A percentile compares a stretch with the other conserved stretches of the same genome.
phyloP scores from a whole-genome alignment of 345 rosid species.

The Cardamine resedifolia region DNA sequence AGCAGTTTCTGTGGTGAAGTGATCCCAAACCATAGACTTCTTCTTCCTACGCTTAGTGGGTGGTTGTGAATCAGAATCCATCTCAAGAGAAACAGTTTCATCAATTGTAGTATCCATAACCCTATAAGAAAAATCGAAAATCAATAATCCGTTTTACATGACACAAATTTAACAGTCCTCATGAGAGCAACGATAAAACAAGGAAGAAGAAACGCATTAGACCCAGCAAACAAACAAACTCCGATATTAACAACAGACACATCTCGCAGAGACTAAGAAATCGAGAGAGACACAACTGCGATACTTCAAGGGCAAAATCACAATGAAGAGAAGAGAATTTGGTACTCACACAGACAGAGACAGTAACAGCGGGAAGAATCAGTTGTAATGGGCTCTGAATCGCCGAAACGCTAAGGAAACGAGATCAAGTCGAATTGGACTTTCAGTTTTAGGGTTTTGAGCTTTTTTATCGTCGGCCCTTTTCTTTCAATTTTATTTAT shows the following conservation, averaged over 20 bases:
- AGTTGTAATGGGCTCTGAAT: slow-evolving; percentile 29
- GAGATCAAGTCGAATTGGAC: slow-evolving; percentile 26
- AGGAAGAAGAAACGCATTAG: background rate
- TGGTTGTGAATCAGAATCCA: slow-evolving; percentile 47
- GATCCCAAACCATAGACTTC: slow-evolving; percentile 94
- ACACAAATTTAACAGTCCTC: background rate
- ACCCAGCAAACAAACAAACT: background rate
- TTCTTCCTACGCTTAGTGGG: slow-evolving; percentile 68
- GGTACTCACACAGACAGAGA: slow-evolving; percentile 16
- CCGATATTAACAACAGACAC: background rate
- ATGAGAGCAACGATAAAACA: background rate
- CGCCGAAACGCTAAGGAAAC: slow-evolving; percentile 4
- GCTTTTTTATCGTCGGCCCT: slow-evolving; percentile 34
- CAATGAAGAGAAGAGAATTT: background rate
- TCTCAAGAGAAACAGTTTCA: slow-evolving; percentile 10
- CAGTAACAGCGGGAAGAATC: slow-evolving; percentile 32
- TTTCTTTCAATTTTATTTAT: slow-evolving; percentile 16
- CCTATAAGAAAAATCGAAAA: slow-evolving; percentile 4
- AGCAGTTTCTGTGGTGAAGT: slow-evolving; percentile 65
- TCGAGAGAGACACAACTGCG: background rate
- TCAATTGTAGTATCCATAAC: slow-evolving; percentile 22
- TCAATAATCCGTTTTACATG: background rate
- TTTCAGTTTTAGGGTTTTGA: slow-evolving; percentile 35
- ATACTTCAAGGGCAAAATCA: background rate
- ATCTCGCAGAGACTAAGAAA: background rate